A percentile compares a stretch with the other conserved stretches of the same genome.
These are phyloP conservation scores for Fusarium concolor DNA, from an alignment of 2,329 filamentous ascomycete genomes.

Conservation along the genomic window DNA sequence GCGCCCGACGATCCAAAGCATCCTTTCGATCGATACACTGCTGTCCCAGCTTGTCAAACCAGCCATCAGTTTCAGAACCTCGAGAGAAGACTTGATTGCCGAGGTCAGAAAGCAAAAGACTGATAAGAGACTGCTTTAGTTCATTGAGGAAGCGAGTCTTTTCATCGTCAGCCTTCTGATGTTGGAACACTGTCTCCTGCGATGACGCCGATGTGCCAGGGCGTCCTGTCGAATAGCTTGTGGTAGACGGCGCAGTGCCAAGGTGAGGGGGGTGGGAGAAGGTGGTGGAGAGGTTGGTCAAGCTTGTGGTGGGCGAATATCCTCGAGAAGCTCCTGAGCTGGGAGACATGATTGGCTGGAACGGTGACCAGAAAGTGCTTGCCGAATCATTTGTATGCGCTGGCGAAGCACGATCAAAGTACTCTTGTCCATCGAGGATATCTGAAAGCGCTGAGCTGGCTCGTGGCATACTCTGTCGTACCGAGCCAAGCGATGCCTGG, in stretches of 20 bases:
- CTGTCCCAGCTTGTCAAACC: constrained; percentile 79
- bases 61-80: constrained; percentile 92
- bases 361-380: constrained; percentile 90
- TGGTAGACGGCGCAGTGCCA: constrained; percentile 57
- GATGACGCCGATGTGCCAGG: constrained; percentile 76
- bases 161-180: constrained; percentile 71
- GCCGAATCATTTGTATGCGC: constrained; percentile 78
- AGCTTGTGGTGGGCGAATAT: constrained; percentile 71
- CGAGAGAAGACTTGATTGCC: constrained; percentile 86
- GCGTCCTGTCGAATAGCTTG: constrained; percentile 63
- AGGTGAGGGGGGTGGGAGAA: constrained; percentile 59
- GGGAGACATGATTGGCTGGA: constrained; percentile 75
- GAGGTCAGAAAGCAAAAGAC: constrained; percentile 88
- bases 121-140: constrained; percentile 82
- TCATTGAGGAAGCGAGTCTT: constrained; percentile 83
- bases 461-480: constrained; percentile 70
- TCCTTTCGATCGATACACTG: constrained; percentile 73
- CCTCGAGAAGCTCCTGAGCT: constrained; percentile 68
- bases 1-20: constrained; percentile 61
- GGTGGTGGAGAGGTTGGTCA: constrained; percentile 66
- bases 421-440: constrained; percentile 75
- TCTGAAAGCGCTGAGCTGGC: constrained; percentile 70
- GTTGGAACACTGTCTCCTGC: constrained; percentile 74
- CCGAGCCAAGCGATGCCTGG: constrained; percentile 77
- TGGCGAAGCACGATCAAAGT: constrained; percentile 76